A percentile compares a stretch with the other conserved stretches of the same genome.
These are phyloP conservation scores for Salicornia ramosissima DNA, from an alignment of 148 eudicot genomes.

Conservation along the genomic window DNA sequence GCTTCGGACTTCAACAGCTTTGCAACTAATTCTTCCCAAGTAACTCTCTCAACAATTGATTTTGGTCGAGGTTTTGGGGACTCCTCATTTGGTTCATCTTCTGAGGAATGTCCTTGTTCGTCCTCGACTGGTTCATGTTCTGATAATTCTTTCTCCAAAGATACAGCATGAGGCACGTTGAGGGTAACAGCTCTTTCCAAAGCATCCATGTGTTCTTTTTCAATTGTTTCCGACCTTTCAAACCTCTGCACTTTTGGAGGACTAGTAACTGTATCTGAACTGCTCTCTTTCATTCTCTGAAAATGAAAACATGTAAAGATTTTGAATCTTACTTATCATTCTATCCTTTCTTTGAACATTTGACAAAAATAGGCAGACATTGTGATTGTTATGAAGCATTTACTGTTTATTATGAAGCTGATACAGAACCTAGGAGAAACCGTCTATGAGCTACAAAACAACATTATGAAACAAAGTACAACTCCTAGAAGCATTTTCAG, in stretches of 20 bases:
- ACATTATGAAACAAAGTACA: not conserved
- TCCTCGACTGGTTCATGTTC: constrained; percentile 1
- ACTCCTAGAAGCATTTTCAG: not conserved
- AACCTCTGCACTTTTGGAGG: constrained; percentile 65
- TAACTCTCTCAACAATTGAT: constrained; percentile 30
- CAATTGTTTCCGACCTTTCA: constrained; percentile 55
- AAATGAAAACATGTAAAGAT: not conserved
- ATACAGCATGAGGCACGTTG: constrained; percentile 72
- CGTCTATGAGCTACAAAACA: not conserved
- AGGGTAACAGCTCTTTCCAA: constrained; percentile 77
- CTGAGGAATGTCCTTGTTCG: constrained; percentile 9
- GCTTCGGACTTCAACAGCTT: constrained; percentile 45
- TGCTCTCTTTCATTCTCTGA: constrained; percentile 51
- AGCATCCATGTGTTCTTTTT: constrained; percentile 88
- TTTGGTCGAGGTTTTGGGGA: constrained; percentile 5
- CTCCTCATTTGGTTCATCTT: constrained; percentile 23
- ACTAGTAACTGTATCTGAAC: constrained; percentile 36
- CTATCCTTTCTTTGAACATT: not conserved
- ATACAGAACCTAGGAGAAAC: not conserved
- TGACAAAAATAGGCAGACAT: not conserved
- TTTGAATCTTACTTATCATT: not conserved
- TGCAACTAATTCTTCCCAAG: constrained; percentile 62
- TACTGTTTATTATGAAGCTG: not conserved
- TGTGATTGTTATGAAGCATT: not conserved
- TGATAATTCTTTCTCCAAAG: constrained; percentile 33